A percentile compares a stretch with the other conserved stretches of the same genome.
Evolutionary conservation across 192 early-diverging fungal species (phyloP).

Genomic region (Umbelopsis vinacea): DNA sequence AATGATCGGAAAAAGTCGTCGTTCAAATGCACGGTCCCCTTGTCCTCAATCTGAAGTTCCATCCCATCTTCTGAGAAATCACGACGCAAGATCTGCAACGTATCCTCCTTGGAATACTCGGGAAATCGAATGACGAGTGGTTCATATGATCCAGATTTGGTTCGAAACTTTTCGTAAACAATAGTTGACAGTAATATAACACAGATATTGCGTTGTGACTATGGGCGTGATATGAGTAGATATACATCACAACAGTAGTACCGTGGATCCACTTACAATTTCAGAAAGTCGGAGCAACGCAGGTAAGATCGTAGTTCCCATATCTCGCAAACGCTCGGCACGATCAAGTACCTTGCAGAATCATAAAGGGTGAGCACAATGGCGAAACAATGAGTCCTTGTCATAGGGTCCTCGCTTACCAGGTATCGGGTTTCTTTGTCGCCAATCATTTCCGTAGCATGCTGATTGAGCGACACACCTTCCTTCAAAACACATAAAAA

Average conservation of each 20-base stretch:
- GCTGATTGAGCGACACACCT: conserved; percentile 4
- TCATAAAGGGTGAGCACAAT: background rate
- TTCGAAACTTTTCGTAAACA: conserved; percentile 80
- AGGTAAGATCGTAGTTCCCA: conserved; percentile 67
- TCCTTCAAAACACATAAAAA: conserved; percentile 59
- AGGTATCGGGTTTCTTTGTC: conserved; percentile 26
- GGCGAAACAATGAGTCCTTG: background rate
- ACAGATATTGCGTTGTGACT: conserved; percentile 60
- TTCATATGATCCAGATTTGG: conserved; percentile 62
- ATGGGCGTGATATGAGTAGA: background rate
- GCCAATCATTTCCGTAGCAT: background rate
- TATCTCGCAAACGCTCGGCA: conserved; percentile 78
- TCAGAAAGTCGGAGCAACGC: conserved; percentile 73
- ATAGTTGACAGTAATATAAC: conserved; percentile 77
- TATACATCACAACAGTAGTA: background rate
- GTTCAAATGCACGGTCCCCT: conserved; percentile 38
- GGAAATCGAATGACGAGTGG: conserved; percentile 74
- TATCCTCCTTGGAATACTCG: conserved; percentile 75
- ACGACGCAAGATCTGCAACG: conserved; percentile 67
- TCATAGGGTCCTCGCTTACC: background rate
- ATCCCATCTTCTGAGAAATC: conserved; percentile 56
- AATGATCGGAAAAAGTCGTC: conserved; percentile 70
- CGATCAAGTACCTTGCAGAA: conserved; percentile 68
- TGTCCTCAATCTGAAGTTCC: conserved; percentile 18
- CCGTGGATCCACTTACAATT: conserved; percentile 50